Evolutionary conservation across 169 alveolate species (phyloP).

Genomic region (Babesia ovata): DNA sequence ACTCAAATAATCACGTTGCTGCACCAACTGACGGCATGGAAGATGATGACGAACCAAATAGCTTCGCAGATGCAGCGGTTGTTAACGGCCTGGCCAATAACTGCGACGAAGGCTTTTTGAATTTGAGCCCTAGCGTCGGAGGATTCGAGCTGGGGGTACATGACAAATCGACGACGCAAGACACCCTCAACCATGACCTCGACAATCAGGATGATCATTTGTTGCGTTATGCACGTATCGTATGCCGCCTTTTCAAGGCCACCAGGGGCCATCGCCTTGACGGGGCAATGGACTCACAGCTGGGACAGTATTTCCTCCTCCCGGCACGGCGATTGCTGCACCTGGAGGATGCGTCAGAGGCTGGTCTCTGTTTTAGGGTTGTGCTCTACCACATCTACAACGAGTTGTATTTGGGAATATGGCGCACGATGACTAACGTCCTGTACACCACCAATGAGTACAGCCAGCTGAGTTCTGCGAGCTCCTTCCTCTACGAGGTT

Average conservation of each 20-base stretch:
- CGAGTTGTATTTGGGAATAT: constrained; percentile 29
- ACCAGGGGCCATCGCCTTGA: constrained; percentile 10
- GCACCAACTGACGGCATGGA: neutral
- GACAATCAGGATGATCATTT: neutral
- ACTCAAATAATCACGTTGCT: neutral
- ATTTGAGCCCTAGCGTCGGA: neutral
- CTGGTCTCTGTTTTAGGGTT: constrained; percentile 14
- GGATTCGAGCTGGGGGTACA: neutral
- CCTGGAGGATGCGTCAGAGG: constrained; percentile 5
- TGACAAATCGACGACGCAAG: neutral
- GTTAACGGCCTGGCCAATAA: neutral
- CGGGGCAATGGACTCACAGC: constrained; percentile 8
- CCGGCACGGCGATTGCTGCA: neutral
- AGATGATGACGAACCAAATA: neutral
- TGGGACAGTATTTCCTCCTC: constrained; percentile 19
- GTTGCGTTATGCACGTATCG: constrained; percentile 9
- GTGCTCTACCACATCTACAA: constrained; percentile 27
- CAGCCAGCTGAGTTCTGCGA: constrained; percentile 36
- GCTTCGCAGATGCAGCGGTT: neutral
- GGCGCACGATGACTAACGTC: constrained; percentile 41
- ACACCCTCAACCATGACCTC: neutral
- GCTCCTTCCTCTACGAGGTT: constrained; percentile 20
- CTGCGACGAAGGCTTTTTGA: neutral
- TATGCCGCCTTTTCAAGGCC: constrained; percentile 12
- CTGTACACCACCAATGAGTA: constrained; percentile 42